Conservation (phyloP, 441 rosid genomes). For the Adansonia grandidieri region DNA sequence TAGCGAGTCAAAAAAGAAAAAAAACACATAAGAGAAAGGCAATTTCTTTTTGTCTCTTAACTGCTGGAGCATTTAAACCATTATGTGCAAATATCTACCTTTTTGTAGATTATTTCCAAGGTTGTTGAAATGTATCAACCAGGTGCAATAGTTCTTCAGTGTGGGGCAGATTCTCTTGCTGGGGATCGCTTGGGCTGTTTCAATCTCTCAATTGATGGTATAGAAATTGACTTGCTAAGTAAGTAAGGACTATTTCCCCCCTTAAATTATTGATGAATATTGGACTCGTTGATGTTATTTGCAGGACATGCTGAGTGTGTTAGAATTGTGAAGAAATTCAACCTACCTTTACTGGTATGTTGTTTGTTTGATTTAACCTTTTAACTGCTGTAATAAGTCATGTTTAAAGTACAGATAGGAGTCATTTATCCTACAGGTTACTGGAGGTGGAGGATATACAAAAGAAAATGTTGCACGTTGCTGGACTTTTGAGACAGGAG, state of each 20-base stretch:
- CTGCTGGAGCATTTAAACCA: slow-evolving; percentile 15
- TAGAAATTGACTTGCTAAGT: slow-evolving; percentile 53
- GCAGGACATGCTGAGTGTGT: slow-evolving; percentile 98
- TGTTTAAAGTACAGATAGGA: slow-evolving; percentile 7
- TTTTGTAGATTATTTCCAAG: slow-evolving; percentile 74
- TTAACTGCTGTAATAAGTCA: background rate
- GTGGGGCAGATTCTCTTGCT: slow-evolving; percentile 99
- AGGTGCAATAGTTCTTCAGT: slow-evolving; percentile 92
- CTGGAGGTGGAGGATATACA: slow-evolving; percentile 99
- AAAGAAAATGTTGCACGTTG: slow-evolving; percentile 99
- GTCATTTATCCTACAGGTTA: slow-evolving; percentile 58
- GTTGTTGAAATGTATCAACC: slow-evolving; percentile 94
- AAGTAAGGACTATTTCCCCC: slow-evolving; percentile 38
- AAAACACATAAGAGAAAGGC: background rate
- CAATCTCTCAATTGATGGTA: slow-evolving; percentile 98
- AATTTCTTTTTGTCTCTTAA: slow-evolving; percentile 18
- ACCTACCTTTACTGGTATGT: slow-evolving; percentile 84
- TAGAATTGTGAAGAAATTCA: slow-evolving; percentile 90
- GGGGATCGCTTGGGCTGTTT: slow-evolving; percentile 98
- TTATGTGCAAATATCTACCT: slow-evolving; percentile 23
- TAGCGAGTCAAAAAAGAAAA: slow-evolving; percentile 26
- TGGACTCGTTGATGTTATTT: slow-evolving; percentile 27
- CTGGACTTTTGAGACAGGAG: slow-evolving; percentile 97
- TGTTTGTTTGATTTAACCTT: slow-evolving; percentile 31
- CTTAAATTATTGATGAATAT: slow-evolving; percentile 4